phyloP scores from a whole-genome alignment of 2,329 filamentous ascomycete genomes.

The Blumeria graminis region DNA sequence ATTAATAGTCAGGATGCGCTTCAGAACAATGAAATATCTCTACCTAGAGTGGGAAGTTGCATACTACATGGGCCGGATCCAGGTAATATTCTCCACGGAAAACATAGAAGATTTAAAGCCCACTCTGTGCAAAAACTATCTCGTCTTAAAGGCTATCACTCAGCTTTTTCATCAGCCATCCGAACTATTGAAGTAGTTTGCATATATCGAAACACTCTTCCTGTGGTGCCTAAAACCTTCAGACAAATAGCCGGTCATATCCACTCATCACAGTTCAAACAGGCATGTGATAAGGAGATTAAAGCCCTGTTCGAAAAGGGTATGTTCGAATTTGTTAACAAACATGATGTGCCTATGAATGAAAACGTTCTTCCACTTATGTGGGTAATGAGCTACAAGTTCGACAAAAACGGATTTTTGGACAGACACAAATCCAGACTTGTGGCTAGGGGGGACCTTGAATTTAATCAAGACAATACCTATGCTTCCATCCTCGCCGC shows the following conservation, averaged over 20 bases:
- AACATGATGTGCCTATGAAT: not conserved
- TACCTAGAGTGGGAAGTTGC: not conserved
- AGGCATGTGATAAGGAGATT: not conserved
- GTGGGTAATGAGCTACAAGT: conserved; percentile 13
- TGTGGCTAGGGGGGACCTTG: conserved; percentile 8
- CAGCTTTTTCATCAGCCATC: not conserved
- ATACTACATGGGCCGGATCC: not conserved
- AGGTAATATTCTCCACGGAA: not conserved
- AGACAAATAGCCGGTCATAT: not conserved
- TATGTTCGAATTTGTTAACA: no score
- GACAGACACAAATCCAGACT: conserved; percentile 8
- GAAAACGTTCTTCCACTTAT: not conserved
- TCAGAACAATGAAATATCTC: no score
- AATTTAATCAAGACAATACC: conserved; percentile 2
- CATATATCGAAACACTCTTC: not conserved
- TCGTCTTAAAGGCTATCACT: not conserved
- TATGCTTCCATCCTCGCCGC: not conserved
- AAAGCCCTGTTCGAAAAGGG: no score
- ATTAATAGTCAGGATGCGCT: no score
- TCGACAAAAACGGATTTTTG: conserved; percentile 9
- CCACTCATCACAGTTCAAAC: not conserved
- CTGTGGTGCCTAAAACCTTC: not conserved
- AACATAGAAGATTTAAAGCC: not conserved
- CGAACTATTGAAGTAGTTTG: not conserved
- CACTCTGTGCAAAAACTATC: not conserved